Conservation (phyloP, 768 basidiomycete species). For the Mycena maculata region DNA sequence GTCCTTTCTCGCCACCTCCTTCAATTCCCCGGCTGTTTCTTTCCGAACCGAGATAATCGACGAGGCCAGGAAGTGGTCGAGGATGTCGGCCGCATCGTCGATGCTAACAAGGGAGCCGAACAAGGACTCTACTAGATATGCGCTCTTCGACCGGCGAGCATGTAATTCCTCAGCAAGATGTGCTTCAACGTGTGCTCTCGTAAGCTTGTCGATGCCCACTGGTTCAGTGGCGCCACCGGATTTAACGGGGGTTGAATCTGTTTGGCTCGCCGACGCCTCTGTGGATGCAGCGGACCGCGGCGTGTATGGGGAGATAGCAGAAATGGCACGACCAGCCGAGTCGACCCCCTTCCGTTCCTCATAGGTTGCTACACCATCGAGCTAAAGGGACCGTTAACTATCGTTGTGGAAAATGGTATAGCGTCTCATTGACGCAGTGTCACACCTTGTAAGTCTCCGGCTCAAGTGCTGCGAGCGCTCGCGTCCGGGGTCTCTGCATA, state of each 20-base stretch:
- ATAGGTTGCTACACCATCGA: slow-evolving; percentile 4
- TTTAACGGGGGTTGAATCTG: background rate
- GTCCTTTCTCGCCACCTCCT: background rate
- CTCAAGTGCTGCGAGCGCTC: slow-evolving; percentile 15
- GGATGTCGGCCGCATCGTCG: slow-evolving; percentile 14
- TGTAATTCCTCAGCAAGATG: slow-evolving; percentile 17
- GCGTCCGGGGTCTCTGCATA: background rate
- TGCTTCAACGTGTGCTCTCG: slow-evolving; percentile 5
- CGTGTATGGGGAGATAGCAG: background rate
- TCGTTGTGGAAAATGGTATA: background rate
- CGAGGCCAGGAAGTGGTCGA: slow-evolving; percentile 14
- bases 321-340: background rate
- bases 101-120: slow-evolving; percentile 22
- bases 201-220: slow-evolving; percentile 10
- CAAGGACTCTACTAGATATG: slow-evolving; percentile 7
- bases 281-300: background rate
- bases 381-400: slow-evolving; percentile 6
- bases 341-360: background rate
- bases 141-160: slow-evolving; percentile 8
- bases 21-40: background rate
- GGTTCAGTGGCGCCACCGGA: slow-evolving; percentile 3
- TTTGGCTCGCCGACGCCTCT: slow-evolving; percentile 4
- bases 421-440: too few relatives aligned
- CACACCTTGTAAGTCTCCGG: background rate
- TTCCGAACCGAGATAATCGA: slow-evolving; percentile 11